phyloP scores from a whole-genome alignment of 176 grass and related monocot genomes.

The Coix lacrymajobi region DNA sequence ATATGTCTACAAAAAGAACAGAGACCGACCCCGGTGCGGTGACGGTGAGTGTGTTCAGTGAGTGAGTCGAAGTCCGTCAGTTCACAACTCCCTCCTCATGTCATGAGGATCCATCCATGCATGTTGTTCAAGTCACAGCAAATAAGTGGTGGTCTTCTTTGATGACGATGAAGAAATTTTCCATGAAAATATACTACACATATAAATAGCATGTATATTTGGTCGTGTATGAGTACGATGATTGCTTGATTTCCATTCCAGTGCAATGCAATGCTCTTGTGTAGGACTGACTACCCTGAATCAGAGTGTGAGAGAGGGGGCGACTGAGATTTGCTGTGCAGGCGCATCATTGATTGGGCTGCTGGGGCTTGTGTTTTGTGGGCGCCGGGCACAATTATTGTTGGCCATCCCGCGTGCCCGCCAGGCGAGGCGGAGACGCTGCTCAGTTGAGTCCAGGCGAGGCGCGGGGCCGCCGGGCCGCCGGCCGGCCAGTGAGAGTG shows the following conservation, averaged over 20 bases:
- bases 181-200: constrained; percentile 10
- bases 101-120: constrained; percentile 29
- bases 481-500: background rate
- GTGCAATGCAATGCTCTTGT: background rate
- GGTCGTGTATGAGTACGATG: constrained; percentile 22
- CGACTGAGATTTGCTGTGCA: constrained; percentile 32
- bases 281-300: background rate
- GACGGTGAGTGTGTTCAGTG: constrained; percentile 36
- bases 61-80: constrained; percentile 11
- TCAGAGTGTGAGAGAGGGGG: background rate
- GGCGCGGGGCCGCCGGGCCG: constrained; percentile 6
- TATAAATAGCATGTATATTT: constrained; percentile 50
- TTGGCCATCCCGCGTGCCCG: constrained; percentile 7
- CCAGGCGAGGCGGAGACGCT: background rate
- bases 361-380: constrained; percentile 3
- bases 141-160: constrained; percentile 49
- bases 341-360: background rate
- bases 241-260: constrained; percentile 2
- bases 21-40: constrained; percentile 25
- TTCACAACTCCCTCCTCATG: background rate
- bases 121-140: constrained; percentile 34
- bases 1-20: constrained; percentile 35
- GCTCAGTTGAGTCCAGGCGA: constrained; percentile 26
- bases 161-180: constrained; percentile 8
- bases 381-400: constrained; percentile 36